phyloP scores from a whole-genome alignment of 2,329 filamentous ascomycete genomes.

The Diplodia corticola region DNA sequence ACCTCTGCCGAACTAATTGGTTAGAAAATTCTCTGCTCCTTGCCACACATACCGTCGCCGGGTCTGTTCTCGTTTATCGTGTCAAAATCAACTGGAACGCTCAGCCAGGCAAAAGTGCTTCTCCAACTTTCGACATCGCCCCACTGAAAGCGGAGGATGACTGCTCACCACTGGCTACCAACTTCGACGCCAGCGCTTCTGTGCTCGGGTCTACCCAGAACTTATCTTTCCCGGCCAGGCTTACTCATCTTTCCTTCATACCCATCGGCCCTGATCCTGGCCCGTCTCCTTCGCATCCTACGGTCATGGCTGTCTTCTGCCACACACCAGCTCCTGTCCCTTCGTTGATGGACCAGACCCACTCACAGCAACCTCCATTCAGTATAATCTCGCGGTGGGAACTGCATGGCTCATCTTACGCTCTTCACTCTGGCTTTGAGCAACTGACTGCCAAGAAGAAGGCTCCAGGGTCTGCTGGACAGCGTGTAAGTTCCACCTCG shows the following conservation, averaged over 20 bases:
- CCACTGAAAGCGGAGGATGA: constrained; percentile 34
- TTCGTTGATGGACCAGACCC: constrained; percentile 44
- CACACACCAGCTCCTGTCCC: constrained; percentile 46
- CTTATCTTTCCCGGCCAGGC: constrained; percentile 35
- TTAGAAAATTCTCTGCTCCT: constrained; percentile 58
- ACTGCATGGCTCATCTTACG: constrained; percentile 59
- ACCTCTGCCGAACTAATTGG: constrained; percentile 25
- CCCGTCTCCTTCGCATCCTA: constrained; percentile 57
- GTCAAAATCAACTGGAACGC: constrained; percentile 74
- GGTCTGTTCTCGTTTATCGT: constrained; percentile 72
- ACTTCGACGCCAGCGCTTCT: constrained; percentile 30
- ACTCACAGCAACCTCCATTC: constrained; percentile 64
- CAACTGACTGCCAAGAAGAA: constrained; percentile 69
- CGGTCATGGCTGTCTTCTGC: constrained; percentile 73
- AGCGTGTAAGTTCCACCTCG: background rate
- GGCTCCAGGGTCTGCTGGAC: constrained; percentile 37
- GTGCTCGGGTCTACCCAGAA: constrained; percentile 30
- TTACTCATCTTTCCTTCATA: constrained; percentile 75
- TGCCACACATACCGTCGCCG: constrained; percentile 67
- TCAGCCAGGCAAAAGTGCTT: constrained; percentile 55
- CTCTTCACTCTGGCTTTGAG: constrained; percentile 73
- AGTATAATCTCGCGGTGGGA: constrained; percentile 85
- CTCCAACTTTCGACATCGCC: constrained; percentile 35
- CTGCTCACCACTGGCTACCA: constrained; percentile 32
- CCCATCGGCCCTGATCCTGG: constrained; percentile 63